Base-by-base conservation (phyloP, 768 basidiomycete species). In the Leccinum incarnatum region DNA sequence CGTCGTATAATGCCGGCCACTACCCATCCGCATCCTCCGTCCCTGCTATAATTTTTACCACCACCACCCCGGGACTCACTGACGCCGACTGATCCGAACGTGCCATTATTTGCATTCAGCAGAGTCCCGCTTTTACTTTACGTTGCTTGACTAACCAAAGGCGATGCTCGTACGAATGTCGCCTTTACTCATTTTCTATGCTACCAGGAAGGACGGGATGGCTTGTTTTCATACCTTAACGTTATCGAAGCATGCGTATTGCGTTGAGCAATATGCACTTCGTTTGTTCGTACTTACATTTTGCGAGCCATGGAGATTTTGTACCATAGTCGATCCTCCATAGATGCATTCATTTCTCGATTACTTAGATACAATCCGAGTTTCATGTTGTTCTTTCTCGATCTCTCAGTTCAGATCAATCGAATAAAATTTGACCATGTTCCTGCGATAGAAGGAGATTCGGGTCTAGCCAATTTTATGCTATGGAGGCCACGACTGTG, bases 81-180 rank as follows among this genome's bases (percentile, higher is more conserved):
- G 42, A 19, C 40, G 10, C n/a, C 10, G n/a, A 37, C 14, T 32
- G n/a, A 52, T 60, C 36, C 56, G 58, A 55, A 55, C 47, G 29
- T 58, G 60, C 54, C 50, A 29, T 54, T 14, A 34, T 34, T 34
- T 34, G 48, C 50, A 32, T 47, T 55, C 58, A 55, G 49, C 58
- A 60, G 29, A 59, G 54, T 56, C 51, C 64, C 63, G 65, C 60
- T 58, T 34, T 61, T 74, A 69, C 54, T 23, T 64, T 72, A 73
- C 53, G 29, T 56, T 56, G 48, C 60, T 58, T 54, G 50, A 62
- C 70, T 73, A 68, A 69, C 65, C 29, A 56, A 34, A 63, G 70
- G 58, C 59, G 51, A 55, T 56, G 7, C 60, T 61, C 60, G 47
- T 62, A 71, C 68, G 69, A 60, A 51, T 51, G 55, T 57, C 58